Percentiles rank a stretch among this genome's conserved stretches.
Conservation (phyloP, 78 protist species). For the Polysphondylium violaceum region DNA sequence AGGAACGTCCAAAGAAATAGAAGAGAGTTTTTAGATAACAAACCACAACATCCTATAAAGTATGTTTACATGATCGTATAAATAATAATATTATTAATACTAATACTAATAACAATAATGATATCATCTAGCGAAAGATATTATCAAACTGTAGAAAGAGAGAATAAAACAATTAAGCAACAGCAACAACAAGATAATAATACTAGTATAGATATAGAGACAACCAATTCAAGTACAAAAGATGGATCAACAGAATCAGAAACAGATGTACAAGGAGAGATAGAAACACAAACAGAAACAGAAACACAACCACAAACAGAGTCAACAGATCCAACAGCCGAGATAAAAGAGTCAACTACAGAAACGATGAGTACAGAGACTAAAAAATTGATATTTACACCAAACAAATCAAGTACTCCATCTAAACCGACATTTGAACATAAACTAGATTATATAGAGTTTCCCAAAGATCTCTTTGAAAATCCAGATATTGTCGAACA, state of each 20-base stretch:
- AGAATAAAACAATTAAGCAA: background rate
- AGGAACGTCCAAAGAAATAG: slow-evolving; percentile 28
- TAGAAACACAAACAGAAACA: too few species aligned
- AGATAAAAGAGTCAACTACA: background rate
- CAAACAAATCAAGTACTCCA: slow-evolving; percentile 8
- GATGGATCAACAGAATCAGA: too few species aligned
- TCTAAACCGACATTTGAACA: background rate
- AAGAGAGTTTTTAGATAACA: background rate
- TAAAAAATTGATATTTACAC: background rate
- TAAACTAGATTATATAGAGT: slow-evolving; percentile 22
- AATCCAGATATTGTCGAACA: background rate
- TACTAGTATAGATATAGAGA: too few species aligned
- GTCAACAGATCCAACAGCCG: background rate
- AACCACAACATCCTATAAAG: background rate
- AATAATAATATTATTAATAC: background rate
- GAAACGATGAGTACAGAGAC: slow-evolving; percentile 1
- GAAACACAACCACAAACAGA: too few species aligned
- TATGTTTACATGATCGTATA: background rate
- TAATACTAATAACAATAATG: background rate
- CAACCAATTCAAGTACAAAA: too few species aligned
- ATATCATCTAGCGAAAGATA: slow-evolving; percentile 14
- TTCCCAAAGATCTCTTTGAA: slow-evolving; percentile 20
- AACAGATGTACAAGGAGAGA: too few species aligned
- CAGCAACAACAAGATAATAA: too few species aligned
- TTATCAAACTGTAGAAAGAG: slow-evolving; percentile 6